These are phyloP conservation scores for Cladosporium sp. DNA, from an alignment of 2,329 filamentous ascomycete genomes.

Conservation along the genomic window DNA sequence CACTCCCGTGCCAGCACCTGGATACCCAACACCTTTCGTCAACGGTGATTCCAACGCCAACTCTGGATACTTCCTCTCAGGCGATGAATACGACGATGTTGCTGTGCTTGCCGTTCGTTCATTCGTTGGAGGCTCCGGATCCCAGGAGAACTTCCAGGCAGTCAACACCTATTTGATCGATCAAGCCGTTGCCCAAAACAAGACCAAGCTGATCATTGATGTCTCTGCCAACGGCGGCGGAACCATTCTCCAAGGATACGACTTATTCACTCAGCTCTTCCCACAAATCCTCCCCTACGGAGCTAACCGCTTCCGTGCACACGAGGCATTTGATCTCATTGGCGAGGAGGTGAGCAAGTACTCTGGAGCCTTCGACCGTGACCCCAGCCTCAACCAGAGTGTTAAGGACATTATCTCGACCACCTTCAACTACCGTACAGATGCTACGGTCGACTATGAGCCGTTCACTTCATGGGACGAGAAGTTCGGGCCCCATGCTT, in stretches of 20 bases:
- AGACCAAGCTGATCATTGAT: constrained; percentile 62
- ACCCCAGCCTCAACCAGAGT: constrained; percentile 41
- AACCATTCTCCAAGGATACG: constrained; percentile 60
- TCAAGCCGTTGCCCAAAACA: constrained; percentile 50
- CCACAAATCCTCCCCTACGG: constrained; percentile 52
- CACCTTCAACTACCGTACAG: constrained; percentile 49
- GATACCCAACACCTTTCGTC: constrained; percentile 46
- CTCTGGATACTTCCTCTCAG: constrained; percentile 48
- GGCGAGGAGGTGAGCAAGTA: constrained; percentile 42
- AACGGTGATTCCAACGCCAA: constrained; percentile 45
- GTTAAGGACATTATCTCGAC: constrained; percentile 41
- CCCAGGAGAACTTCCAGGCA: constrained; percentile 42
- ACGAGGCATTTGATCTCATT: constrained; percentile 49
- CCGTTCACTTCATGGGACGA: constrained; percentile 50
- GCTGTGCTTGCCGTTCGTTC: constrained; percentile 48
- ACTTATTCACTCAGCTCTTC: constrained; percentile 61
- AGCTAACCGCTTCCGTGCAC: constrained; percentile 53
- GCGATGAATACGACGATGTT: constrained; percentile 46
- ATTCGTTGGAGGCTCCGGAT: constrained; percentile 39
- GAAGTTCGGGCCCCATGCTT: constrained; percentile 46
- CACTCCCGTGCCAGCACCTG: constrained; percentile 39
- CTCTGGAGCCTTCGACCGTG: constrained; percentile 36
- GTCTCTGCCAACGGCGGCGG: constrained; percentile 61
- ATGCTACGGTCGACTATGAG: constrained; percentile 50
- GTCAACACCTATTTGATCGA: constrained; percentile 45